Evolutionary conservation across 177 flowering plant species (phyloP), one percentile per base, ranked within the genome.

Genomic region (Telopea speciosissima): DNA sequence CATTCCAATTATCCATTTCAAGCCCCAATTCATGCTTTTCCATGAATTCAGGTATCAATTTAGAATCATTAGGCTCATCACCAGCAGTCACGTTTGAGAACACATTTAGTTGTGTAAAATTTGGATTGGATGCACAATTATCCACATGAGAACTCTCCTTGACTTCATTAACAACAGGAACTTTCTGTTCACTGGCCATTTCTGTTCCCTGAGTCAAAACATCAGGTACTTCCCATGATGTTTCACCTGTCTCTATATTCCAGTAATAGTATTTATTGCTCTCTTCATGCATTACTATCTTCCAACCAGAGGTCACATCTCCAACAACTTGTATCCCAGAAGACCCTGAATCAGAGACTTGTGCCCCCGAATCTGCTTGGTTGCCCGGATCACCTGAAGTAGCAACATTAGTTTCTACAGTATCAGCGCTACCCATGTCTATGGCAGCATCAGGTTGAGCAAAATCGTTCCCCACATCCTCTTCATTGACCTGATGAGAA

Each of bases 201-300:
- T 70, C 82, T 25, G 76, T 63, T 73, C 63, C 77, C 70, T 77
- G 88, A 66, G 77, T 68, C 74, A 88, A 78, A 70, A 77, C 78
- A 68, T 80, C 77, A 63, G 98, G 99, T 66, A 82, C 79, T 63
- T 88, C 94, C 99, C 99, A 95, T 49, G 99, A 92, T 52, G 99
- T 95, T 81, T 92, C 99, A 49, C 99, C 99, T 13, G 98, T 93
- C 65, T 73, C 83, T 63, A 75, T 81, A 79, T 95, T 95, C 99
- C 99, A 95, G 79, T 95, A 95, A 73, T 95, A 95, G 73, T 86
- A 93, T 60, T 72, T 83, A 63, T 81, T 84, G 71, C 87, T 95
- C 74, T 90, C 90, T 75, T 91, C 97, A 84, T 95, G 91, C 84
- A 91, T 76, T 70, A 95, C 93, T 71, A 89, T 79, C 76, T 84